A percentile compares a stretch with the other conserved stretches of the same genome.
Conservation (phyloP, 2,329 filamentous ascomycete genomes). For the Emmonsia crescens region DNA sequence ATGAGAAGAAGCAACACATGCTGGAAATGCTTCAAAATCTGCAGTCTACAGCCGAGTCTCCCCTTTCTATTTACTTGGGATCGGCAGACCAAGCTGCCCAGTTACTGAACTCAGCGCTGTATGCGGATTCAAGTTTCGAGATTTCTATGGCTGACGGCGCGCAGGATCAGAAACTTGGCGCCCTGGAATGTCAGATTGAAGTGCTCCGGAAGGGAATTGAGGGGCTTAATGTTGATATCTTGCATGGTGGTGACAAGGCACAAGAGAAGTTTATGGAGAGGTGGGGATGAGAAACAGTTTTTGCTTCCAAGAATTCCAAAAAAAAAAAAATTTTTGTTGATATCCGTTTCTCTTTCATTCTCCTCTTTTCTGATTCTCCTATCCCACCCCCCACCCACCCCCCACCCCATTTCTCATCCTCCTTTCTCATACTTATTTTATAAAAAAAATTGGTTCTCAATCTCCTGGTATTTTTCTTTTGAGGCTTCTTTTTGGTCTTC, state of each 20-base stretch:
- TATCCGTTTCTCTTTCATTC: too few species aligned
- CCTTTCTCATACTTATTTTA: too few species aligned
- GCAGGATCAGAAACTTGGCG: slow-evolving; percentile 19
- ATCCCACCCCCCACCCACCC: neutral
- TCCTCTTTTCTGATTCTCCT: neutral
- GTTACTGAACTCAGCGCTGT: slow-evolving; percentile 23
- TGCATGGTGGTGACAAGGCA: slow-evolving; percentile 22
- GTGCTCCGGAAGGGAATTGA: slow-evolving; percentile 24
- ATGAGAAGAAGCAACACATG: slow-evolving; percentile 23
- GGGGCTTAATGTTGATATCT: slow-evolving; percentile 23
- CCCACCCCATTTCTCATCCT: neutral
- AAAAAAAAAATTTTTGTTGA: neutral
- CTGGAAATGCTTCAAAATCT: slow-evolving; percentile 20
- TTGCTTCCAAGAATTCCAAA: neutral
- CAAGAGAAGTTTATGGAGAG: slow-evolving; percentile 24
- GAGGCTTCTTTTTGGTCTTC: too few species aligned
- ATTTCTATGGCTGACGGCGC: slow-evolving; percentile 20
- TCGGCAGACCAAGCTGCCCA: slow-evolving; percentile 24
- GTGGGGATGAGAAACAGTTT: slow-evolving; percentile 16
- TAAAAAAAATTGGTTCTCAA: too few species aligned
- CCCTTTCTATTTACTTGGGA: slow-evolving; percentile 21
- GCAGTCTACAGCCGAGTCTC: slow-evolving; percentile 20
- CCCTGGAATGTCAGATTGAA: slow-evolving; percentile 23
- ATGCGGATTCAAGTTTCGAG: slow-evolving; percentile 20
- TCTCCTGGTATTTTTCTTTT: too few species aligned